These are phyloP conservation scores for Saturnispora dispora DNA, from an alignment of 805 yeast species.

Conservation along the genomic window DNA sequence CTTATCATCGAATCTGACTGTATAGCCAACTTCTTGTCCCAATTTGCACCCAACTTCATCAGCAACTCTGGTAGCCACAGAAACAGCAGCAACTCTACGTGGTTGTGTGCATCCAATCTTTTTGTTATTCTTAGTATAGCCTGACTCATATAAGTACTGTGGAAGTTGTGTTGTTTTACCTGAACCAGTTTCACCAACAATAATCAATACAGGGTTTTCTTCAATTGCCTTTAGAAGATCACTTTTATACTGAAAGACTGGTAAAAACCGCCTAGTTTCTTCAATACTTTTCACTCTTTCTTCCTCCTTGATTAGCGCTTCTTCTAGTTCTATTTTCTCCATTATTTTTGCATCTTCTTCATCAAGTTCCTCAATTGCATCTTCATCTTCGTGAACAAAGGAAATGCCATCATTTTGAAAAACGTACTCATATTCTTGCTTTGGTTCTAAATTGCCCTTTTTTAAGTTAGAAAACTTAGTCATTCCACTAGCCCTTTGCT, in stretches of 20 bases:
- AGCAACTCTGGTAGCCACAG: conserved; percentile 86
- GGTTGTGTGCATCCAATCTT: conserved; percentile 89
- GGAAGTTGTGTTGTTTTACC: conserved; percentile 95
- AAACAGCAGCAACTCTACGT: conserved; percentile 88
- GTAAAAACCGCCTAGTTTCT: conserved; percentile 56
- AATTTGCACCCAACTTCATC: conserved; percentile 74
- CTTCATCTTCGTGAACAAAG: conserved; percentile 29
- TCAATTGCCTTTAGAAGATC: conserved; percentile 51
- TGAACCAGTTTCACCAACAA: conserved; percentile 94
- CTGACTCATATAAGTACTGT: conserved; percentile 76
- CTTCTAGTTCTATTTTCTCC: conserved; percentile 28
- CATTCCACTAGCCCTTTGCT: conserved; percentile 31
- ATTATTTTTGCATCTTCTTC: conserved; percentile 21
- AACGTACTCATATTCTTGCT: conserved; percentile 58
- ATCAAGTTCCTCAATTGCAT: conserved; percentile 23
- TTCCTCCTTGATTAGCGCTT: conserved; percentile 29
- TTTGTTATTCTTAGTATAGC: conserved; percentile 48
- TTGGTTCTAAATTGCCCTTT: conserved; percentile 15
- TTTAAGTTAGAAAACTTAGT: conserved; percentile 13
- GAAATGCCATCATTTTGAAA: conserved; percentile 60
- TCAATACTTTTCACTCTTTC: conserved; percentile 31
- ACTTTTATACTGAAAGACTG: conserved; percentile 59
- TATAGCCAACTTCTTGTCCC: conserved; percentile 87
- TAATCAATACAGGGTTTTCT: conserved; percentile 63
- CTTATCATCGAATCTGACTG: conserved; percentile 78